Percentiles rank a stretch among this genome's conserved stretches.
Evolutionary conservation across 2,329 filamentous ascomycete genomes (phyloP).

Genomic region (Pseudogymnoascus sp.): DNA sequence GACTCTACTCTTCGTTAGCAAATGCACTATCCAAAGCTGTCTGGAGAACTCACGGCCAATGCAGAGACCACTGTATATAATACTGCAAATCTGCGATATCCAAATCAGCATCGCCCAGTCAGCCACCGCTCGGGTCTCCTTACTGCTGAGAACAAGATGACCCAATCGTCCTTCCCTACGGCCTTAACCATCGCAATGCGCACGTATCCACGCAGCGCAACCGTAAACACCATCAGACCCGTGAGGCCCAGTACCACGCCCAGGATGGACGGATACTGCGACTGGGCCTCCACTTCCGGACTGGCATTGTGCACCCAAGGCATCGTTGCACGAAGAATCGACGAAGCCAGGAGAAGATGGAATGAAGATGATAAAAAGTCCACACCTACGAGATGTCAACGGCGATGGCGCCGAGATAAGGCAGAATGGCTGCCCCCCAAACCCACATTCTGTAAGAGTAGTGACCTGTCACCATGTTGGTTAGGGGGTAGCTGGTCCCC

Average conservation of each 20-base stretch:
- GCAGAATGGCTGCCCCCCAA: background rate
- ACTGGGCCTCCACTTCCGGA: slow-evolving; percentile 37
- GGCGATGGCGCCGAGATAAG: background rate
- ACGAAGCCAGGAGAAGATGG: background rate
- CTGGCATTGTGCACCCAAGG: slow-evolving; percentile 44
- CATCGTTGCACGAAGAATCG: slow-evolving; percentile 30
- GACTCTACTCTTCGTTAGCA: slow-evolving; percentile 34
- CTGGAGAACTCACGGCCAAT: slow-evolving; percentile 37
- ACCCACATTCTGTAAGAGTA: background rate
- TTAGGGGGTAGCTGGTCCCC: background rate
- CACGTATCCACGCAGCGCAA: slow-evolving; percentile 34
- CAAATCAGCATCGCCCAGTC: background rate
- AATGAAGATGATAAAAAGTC: background rate
- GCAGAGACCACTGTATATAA: slow-evolving; percentile 42
- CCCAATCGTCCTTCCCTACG: slow-evolving; percentile 40
- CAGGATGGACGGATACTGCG: slow-evolving; percentile 42
- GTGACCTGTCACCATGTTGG: slow-evolving; percentile 4
- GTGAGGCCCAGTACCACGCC: slow-evolving; percentile 40
- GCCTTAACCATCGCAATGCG: slow-evolving; percentile 36
- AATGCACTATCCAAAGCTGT: background rate
- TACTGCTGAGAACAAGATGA: slow-evolving; percentile 31
- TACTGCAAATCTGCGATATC: slow-evolving; percentile 9
- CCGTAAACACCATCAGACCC: slow-evolving; percentile 34
- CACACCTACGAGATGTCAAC: background rate
- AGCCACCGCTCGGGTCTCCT: slow-evolving; percentile 21